Percentiles rank a stretch among this genome's conserved stretches.
These are phyloP conservation scores for Botrytis sinoallii DNA, from an alignment of 2,329 filamentous ascomycete species.

Conservation along the genomic window DNA sequence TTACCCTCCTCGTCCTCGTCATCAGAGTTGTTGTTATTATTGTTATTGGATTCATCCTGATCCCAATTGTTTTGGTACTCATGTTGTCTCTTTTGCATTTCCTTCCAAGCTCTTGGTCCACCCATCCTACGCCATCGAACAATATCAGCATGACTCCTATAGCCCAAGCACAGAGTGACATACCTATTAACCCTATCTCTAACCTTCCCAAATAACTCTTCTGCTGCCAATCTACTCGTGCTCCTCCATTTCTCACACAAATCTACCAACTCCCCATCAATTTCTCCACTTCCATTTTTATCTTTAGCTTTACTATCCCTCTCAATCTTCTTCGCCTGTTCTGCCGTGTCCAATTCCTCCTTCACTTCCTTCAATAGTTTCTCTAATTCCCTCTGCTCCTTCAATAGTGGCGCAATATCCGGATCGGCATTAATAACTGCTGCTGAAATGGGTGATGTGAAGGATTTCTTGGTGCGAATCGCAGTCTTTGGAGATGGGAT, in stretches of 20 bases:
- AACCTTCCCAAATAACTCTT: conserved; percentile 62
- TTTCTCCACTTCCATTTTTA: conserved; percentile 48
- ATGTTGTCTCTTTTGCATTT: conserved; percentile 47
- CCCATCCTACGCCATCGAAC: conserved; percentile 47
- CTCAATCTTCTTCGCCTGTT: conserved; percentile 53
- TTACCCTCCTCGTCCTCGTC: conserved; percentile 40
- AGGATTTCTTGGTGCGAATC: conserved; percentile 27
- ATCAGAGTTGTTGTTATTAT: conserved; percentile 35
- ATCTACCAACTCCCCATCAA: conserved; percentile 53
- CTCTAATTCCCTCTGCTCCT: conserved; percentile 38
- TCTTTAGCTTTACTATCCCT: conserved; percentile 29
- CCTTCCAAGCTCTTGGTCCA: conserved; percentile 56
- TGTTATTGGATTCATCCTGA: conserved; percentile 28
- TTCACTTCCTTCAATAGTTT: conserved; percentile 33
- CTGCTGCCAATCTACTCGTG: conserved; percentile 60
- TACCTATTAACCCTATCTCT: conserved; percentile 55
- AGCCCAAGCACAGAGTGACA: conserved; percentile 5
- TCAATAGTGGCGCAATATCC: conserved; percentile 36
- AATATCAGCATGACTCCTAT: conserved; percentile 1
- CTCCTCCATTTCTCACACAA: conserved; percentile 60
- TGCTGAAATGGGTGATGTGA: conserved; percentile 36
- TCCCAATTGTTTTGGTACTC: conserved; percentile 43
- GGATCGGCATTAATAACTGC: conserved; percentile 36
- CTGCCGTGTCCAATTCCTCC: conserved; percentile 47
- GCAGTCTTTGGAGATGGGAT: conserved; percentile 14